Percentiles rank a stretch among this genome's conserved stretches.
Evolutionary conservation across 306 rosid species (phyloP).

Genomic region (Hippophae tibetana): DNA sequence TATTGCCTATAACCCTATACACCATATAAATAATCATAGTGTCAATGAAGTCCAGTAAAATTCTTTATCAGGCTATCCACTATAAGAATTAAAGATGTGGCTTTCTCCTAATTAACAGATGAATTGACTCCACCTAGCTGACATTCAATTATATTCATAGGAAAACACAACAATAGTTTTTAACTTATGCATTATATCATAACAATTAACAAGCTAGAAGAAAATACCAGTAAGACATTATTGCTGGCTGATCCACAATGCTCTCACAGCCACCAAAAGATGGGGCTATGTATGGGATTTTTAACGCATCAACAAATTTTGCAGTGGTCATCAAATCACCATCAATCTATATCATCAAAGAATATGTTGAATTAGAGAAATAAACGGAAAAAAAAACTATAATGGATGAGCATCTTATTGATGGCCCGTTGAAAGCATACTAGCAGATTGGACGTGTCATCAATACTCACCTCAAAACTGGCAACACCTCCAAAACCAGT

Average conservation of each 20-base stretch:
- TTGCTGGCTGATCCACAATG: constrained; percentile 87
- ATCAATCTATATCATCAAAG: constrained; percentile 48
- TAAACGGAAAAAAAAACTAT: background rate
- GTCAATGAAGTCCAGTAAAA: too few relatives aligned
- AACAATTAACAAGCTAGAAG: background rate
- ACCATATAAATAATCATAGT: too few relatives aligned
- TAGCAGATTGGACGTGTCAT: background rate
- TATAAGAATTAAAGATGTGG: background rate
- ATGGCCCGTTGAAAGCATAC: background rate
- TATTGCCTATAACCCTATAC: too few relatives aligned
- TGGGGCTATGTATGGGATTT: constrained; percentile 85
- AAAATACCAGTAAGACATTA: constrained; percentile 75
- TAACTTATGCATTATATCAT: too few relatives aligned
- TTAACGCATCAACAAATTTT: constrained; percentile 72
- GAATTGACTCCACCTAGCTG: too few relatives aligned
- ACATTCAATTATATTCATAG: too few relatives aligned
- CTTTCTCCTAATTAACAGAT: too few relatives aligned
- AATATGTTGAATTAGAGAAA: background rate
- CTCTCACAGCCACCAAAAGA: constrained; percentile 97
- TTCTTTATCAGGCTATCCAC: background rate
- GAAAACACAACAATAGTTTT: too few relatives aligned
- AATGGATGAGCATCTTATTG: too few relatives aligned
- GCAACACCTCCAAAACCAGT: constrained; percentile 98
- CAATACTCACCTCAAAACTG: constrained; percentile 68
- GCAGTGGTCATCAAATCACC: constrained; percentile 57